Evolutionary conservation across 441 rosid species (phyloP), one percentile per base, ranked within the genome.

Genomic region (Erodium moschatum): DNA sequence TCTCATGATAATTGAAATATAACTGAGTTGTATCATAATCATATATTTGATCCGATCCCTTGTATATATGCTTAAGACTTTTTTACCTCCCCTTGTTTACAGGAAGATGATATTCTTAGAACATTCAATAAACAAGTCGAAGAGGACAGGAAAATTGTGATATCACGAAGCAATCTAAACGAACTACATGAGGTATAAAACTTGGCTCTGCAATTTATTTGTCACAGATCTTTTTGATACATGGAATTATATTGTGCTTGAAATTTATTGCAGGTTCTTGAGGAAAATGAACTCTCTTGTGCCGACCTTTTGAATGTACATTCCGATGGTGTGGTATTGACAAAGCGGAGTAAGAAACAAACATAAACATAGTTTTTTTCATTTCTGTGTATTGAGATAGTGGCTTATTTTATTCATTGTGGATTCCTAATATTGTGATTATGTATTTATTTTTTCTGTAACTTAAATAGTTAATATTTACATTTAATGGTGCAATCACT

Each of bases 111-210:
- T 74, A 74, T 75, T 56, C 92, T 85, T 52, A 75, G 72, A 73
- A 81, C 82, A 69, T 94, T 94, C 77, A 84, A 87, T 77, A 88
- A 94, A 82, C 97, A 91, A 76, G 82, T 94, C 67, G 97, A 86
- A 74, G 99, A 87, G 69, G 97, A 91, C 77, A 84, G 92, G 79
- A 88, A 79, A 81, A 88, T 91, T 64, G 87, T 91, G 75, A 86
- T 89, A 80, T 84, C 86, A 9, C 76, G 97, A 77, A 89, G 96
- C 85, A 94, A 91, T 85, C 64, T 89, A 73, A 87, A 81, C 76
- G 97, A 94, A 77, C 77, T 94, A 35, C 83, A 87, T 20, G 85
- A 85, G 97, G 99, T 94, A 78, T 40, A 19, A 35, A 13, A 56
- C n/a, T 48, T 38, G 68, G 2, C 7, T 6, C 13, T 15, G 6